Conservation (phyloP, 2,329 filamentous ascomycete species). For the Sporothrix phasma region DNA sequence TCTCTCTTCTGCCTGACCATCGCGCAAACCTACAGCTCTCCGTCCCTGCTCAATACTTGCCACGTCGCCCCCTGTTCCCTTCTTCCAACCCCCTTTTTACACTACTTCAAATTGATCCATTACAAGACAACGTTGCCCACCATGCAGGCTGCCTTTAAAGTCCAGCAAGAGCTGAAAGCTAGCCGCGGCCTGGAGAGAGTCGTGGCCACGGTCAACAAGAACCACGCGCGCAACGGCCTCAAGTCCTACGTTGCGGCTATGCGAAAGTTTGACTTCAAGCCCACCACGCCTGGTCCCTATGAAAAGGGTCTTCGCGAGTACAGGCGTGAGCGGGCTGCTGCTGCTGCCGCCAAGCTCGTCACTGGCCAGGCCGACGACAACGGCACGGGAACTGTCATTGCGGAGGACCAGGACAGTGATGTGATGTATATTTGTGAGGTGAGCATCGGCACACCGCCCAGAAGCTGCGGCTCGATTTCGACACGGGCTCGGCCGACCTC, state of each 20-base stretch:
- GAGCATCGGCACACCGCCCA: constrained; percentile 56
- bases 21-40: not conserved
- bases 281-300: constrained; percentile 44
- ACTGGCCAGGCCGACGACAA: constrained; percentile 30
- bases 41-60: not conserved
- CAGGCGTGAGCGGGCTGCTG: constrained; percentile 25
- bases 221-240: constrained; percentile 47
- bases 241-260: constrained; percentile 55
- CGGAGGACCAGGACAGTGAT: constrained; percentile 59
- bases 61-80: too few relatives aligned
- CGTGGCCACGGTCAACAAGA: constrained; percentile 44
- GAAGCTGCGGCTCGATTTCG: constrained; percentile 53
- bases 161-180: constrained; percentile 29
- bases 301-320: constrained; percentile 34
- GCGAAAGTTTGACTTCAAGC: constrained; percentile 40
- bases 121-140: not conserved
- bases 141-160: constrained; percentile 29
- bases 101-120: not conserved
- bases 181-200: constrained; percentile 35
- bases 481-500: constrained; percentile 60
- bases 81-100: not conserved
- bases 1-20: not conserved
- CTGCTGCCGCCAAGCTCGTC: constrained; percentile 38
- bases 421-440: constrained; percentile 55
- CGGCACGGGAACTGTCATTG: constrained; percentile 40